A percentile compares a stretch with the other conserved stretches of the same genome.
Evolutionary conservation across 257 asterid genomes (phyloP).

Genomic region (Echites panduratus): DNA sequence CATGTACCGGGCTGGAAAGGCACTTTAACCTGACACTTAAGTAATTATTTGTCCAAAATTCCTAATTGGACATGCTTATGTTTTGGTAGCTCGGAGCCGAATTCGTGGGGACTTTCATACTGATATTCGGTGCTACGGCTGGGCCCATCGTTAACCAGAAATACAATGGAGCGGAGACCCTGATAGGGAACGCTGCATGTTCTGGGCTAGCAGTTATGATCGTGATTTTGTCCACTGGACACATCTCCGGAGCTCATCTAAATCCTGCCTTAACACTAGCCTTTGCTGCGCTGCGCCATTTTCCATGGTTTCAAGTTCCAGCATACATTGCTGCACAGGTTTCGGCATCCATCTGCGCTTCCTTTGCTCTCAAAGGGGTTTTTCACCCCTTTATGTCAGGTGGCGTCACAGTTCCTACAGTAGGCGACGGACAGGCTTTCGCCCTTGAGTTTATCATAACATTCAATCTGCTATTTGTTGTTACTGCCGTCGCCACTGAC

Average conservation of each 20-base stretch:
- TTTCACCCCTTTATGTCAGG: constrained; percentile 80
- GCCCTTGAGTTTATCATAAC: constrained; percentile 85
- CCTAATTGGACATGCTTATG: neutral
- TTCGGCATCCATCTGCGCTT: constrained; percentile 83
- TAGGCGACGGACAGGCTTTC: constrained; percentile 68
- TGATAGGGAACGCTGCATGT: constrained; percentile 74
- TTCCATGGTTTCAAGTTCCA: constrained; percentile 87
- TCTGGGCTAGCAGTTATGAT: constrained; percentile 89
- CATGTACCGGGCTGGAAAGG: too few species aligned
- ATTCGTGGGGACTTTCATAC: constrained; percentile 87
- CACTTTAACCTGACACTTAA: too few species aligned
- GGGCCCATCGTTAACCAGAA: constrained; percentile 90
- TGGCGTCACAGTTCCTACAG: constrained; percentile 80
- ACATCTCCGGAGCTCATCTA: constrained; percentile 91
- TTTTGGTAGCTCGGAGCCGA: constrained; percentile 72
- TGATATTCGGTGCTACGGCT: constrained; percentile 78
- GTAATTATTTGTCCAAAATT: too few species aligned
- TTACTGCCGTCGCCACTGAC: constrained; percentile 92
- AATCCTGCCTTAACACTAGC: constrained; percentile 86
- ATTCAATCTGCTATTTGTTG: constrained; percentile 74
- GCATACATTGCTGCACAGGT: constrained; percentile 82
- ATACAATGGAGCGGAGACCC: constrained; percentile 58
- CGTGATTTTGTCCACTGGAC: constrained; percentile 79
- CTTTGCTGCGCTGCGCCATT: constrained; percentile 82
- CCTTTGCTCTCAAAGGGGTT: constrained; percentile 74